Percentiles rank a stretch among this genome's conserved stretches.
These are phyloP conservation scores for Phyllosticta ampelicida DNA, from an alignment of 2,329 filamentous ascomycete genomes.

Conservation along the genomic window DNA sequence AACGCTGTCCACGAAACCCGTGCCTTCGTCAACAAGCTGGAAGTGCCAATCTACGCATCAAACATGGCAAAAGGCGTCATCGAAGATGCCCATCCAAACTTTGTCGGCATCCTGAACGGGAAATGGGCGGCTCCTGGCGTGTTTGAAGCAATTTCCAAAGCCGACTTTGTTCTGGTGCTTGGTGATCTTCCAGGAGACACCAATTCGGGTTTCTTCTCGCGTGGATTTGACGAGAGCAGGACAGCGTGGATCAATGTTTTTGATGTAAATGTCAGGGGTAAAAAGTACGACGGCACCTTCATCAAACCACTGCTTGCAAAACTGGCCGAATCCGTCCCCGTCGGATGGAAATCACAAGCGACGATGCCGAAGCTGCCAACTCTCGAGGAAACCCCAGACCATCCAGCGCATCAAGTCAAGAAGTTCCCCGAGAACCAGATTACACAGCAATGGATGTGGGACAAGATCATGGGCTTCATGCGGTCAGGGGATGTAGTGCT, in stretches of 20 bases:
- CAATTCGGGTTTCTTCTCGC: constrained; percentile 32
- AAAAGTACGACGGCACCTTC: constrained; percentile 21
- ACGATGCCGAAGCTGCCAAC: constrained; percentile 2
- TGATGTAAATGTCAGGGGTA: constrained; percentile 26
- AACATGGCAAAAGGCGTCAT: constrained; percentile 35
- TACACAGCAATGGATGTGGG: constrained; percentile 36
- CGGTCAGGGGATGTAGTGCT: constrained; percentile 29
- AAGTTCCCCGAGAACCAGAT: constrained; percentile 18
- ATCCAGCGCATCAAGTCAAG: not conserved
- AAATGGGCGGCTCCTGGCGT: constrained; percentile 28
- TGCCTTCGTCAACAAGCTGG: constrained; percentile 24
- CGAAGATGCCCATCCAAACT: constrained; percentile 31
- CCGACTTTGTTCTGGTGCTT: constrained; percentile 29
- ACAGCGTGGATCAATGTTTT: constrained; percentile 28
- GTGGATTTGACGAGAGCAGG: constrained; percentile 21
- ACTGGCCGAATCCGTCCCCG: constrained; percentile 18
- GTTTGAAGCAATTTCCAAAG: constrained; percentile 23
- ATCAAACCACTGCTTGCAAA: constrained; percentile 28
- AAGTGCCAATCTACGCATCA: constrained; percentile 28
- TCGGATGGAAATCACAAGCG: not conserved
- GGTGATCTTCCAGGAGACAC: constrained; percentile 33
- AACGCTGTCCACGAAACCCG: constrained; percentile 24
- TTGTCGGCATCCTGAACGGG: constrained; percentile 33
- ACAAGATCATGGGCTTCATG: constrained; percentile 29
- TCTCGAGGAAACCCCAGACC: not conserved